Conservation (phyloP, 768 basidiomycete species). For the Cyclocybe aegerita region DNA sequence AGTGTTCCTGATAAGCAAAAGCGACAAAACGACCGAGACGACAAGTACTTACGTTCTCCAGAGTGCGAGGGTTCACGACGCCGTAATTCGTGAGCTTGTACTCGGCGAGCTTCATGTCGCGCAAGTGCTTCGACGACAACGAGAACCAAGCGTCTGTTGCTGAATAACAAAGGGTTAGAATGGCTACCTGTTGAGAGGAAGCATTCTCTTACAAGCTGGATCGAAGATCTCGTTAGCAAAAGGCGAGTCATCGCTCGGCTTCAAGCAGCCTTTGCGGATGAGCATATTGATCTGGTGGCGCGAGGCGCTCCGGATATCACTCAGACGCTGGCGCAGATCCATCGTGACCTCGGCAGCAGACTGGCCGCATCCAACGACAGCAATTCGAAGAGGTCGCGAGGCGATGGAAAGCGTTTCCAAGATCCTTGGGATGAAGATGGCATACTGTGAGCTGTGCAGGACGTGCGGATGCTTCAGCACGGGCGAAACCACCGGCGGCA, state of each 20-base stretch:
- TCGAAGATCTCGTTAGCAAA: slow-evolving; percentile 59
- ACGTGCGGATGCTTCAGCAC: slow-evolving; percentile 34
- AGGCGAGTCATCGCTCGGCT: slow-evolving; percentile 51
- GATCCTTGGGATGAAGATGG: slow-evolving; percentile 34
- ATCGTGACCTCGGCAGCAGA: slow-evolving; percentile 47
- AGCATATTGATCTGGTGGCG: slow-evolving; percentile 47
- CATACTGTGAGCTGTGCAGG: slow-evolving; percentile 44
- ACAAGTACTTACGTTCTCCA: slow-evolving; percentile 33
- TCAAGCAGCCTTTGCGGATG: slow-evolving; percentile 48
- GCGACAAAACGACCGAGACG: not conserved
- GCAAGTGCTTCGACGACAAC: slow-evolving; percentile 31
- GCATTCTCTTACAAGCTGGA: slow-evolving; percentile 34
- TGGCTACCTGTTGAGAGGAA: not conserved
- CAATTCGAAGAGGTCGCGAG: slow-evolving; percentile 35
- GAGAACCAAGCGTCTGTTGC: slow-evolving; percentile 41
- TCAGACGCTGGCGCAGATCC: slow-evolving; percentile 40
- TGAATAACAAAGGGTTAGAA: slow-evolving; percentile 13
- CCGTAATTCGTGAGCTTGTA: slow-evolving; percentile 54
- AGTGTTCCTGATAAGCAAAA: not conserved
- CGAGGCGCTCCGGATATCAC: slow-evolving; percentile 23
- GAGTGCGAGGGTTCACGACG: slow-evolving; percentile 48
- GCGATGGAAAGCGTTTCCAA: slow-evolving; percentile 24
- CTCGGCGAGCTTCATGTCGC: slow-evolving; percentile 37
- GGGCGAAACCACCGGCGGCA: slow-evolving; percentile 35
- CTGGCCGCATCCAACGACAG: slow-evolving; percentile 49